These are phyloP conservation scores for Pleurotus tuber-regium DNA, from an alignment of 768 basidiomycete genomes.

Conservation along the genomic window DNA sequence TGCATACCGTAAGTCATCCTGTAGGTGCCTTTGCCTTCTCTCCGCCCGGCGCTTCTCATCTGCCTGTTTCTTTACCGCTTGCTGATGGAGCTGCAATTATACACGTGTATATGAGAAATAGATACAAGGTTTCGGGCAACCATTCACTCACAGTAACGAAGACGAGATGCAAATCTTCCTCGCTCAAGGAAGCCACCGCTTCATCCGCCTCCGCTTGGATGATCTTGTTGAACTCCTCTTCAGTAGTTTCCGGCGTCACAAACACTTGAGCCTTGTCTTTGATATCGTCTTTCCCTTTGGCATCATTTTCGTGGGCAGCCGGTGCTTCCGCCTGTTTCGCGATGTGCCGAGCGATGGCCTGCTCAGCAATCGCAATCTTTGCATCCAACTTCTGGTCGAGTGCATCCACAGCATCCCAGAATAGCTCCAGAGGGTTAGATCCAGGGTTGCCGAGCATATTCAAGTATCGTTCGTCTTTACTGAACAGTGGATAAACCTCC, in stretches of 20 bases:
- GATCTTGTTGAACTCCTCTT: slow-evolving; percentile 59
- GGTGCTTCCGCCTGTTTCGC: slow-evolving; percentile 31
- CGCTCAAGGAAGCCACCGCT: slow-evolving; percentile 41
- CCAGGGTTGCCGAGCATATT: slow-evolving; percentile 90
- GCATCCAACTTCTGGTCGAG: slow-evolving; percentile 84
- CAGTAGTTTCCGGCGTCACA: slow-evolving; percentile 55
- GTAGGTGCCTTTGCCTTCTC: slow-evolving; percentile 78
- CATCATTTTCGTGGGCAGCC: slow-evolving; percentile 19
- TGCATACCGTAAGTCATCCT: slow-evolving; percentile 96
- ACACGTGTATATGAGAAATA: not conserved
- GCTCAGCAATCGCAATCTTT: slow-evolving; percentile 69
- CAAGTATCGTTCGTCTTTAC: slow-evolving; percentile 79
- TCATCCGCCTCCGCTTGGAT: slow-evolving; percentile 58
- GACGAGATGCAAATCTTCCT: slow-evolving; percentile 54
- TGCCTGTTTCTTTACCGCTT: slow-evolving; percentile 70
- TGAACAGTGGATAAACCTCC: slow-evolving; percentile 75
- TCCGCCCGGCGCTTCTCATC: slow-evolving; percentile 88
- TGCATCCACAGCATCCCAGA: slow-evolving; percentile 90
- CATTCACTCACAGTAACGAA: slow-evolving; percentile 67
- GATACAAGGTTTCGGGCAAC: no score
- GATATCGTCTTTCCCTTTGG: slow-evolving; percentile 23
- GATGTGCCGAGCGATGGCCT: slow-evolving; percentile 53
- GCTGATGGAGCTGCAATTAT: slow-evolving; percentile 60
- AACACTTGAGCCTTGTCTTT: slow-evolving; percentile 29
- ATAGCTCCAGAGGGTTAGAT: slow-evolving; percentile 92